Percentiles rank a stretch among this genome's conserved stretches.
These are phyloP conservation scores for Xylariales sp. DNA, from an alignment of 2,329 filamentous ascomycete genomes.

Conservation along the genomic window DNA sequence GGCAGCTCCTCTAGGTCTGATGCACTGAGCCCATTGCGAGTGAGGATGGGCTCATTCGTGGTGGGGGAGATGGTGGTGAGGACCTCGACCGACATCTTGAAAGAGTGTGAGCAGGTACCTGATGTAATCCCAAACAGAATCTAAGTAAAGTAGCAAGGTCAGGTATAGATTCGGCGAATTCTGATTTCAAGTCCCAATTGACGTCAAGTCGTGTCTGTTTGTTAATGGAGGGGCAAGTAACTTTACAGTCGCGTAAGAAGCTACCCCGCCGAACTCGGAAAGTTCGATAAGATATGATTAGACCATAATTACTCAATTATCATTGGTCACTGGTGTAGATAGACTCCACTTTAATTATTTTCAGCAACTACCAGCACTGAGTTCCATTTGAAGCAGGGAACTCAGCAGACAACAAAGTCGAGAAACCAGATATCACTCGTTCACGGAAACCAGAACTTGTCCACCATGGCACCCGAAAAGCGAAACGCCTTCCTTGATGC, in stretches of 20 bases:
- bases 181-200: background rate
- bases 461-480: slow-evolving; percentile 62
- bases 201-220: slow-evolving; percentile 1
- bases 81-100: slow-evolving; percentile 57
- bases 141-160: too few species aligned
- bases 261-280: slow-evolving; percentile 9
- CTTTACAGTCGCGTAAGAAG: background rate
- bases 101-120: too few species aligned
- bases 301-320: slow-evolving; percentile 5
- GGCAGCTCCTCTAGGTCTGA: slow-evolving; percentile 70
- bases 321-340: background rate
- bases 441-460: too few species aligned
- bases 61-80: slow-evolving; percentile 82
- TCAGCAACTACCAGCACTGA: too few species aligned
- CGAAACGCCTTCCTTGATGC: slow-evolving; percentile 67
- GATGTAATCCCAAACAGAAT: too few species aligned
- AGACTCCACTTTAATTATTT: too few species aligned
- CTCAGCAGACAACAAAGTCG: too few species aligned
- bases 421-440: too few species aligned
- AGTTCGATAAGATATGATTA: slow-evolving; percentile 8
- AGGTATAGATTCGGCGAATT: background rate
- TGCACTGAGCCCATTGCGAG: slow-evolving; percentile 67
- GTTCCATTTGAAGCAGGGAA: too few species aligned
- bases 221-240: slow-evolving; percentile 5
- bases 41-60: slow-evolving; percentile 80